Conservation (phyloP, 306 rosid genomes). For the Canavalia ensiformis region DNA sequence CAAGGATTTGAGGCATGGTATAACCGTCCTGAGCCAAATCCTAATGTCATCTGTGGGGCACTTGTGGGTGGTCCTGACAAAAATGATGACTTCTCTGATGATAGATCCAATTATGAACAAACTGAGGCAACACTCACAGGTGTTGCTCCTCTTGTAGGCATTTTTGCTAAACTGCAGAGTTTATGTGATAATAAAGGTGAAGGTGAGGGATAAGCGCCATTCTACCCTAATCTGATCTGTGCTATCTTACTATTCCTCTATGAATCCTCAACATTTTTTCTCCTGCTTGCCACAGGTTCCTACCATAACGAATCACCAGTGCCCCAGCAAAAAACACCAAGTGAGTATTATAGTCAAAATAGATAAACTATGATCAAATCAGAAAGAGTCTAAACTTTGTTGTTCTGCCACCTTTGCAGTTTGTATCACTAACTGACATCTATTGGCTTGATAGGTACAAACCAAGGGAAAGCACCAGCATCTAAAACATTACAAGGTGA, state of each 20-base stretch:
- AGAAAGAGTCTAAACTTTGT: not conserved
- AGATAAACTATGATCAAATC: conserved; percentile 14
- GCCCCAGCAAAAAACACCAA: conserved; percentile 45
- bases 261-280: conserved; percentile 20
- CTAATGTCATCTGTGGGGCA: conserved; percentile 75
- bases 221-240: not conserved
- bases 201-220: conserved; percentile 27
- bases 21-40: conserved; percentile 62
- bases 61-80: conserved; percentile 88
- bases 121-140: conserved; percentile 87
- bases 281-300: conserved; percentile 49
- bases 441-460: conserved; percentile 51
- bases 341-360: conserved; percentile 50
- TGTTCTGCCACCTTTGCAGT: not conserved
- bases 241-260: conserved; percentile 1
- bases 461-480: conserved; percentile 16
- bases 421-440: not conserved
- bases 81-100: conserved; percentile 71
- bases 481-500: conserved; percentile 39
- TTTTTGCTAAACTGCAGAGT: conserved; percentile 82
- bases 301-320: conserved; percentile 47
- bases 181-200: conserved; percentile 60
- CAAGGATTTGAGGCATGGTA: conserved; percentile 86
- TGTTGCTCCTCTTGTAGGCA: conserved; percentile 80
- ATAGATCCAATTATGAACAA: conserved; percentile 84